Base-by-base conservation (phyloP, 2,329 filamentous ascomycete species). In the Beauveria australis region DNA sequence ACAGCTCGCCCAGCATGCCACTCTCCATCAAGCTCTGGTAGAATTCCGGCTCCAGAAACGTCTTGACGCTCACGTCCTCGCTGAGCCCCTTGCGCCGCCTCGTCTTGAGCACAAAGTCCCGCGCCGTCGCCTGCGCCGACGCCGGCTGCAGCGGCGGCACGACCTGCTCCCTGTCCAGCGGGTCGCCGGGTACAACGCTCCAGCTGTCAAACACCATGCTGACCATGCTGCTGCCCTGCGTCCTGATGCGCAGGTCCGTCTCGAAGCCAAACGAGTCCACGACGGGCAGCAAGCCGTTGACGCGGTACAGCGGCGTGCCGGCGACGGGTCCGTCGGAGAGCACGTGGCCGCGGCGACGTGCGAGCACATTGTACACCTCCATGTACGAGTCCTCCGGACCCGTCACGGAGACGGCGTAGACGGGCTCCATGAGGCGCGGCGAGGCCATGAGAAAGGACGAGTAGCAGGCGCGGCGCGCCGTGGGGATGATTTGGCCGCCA, bases 251-350 rank as follows among this genome's bases (percentile, higher is more conserved):
- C 61, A 99, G 81, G 77, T 99, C 94, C 16, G 94, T 97, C 79
- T 99, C 94, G 74, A 99, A 97, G 22, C 94, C 94, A 70, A 99
- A 99, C 33, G 88, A 92, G 78, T 99, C 94, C 71, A 99, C 96
- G 62, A 97, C 94, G 10, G 94, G 94, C 60, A 99, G 86, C 54
- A 97, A 80, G 3, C 94, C 94, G 68, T 88, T 89, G 58, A 97
- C 92, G 24, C 89, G 88, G 75, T 97, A 97, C 12, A 99, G 82
- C 5, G 93, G 94, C 10, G 94, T 97, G 26, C 94, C 94, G 0
- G 93, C 92, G 63, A 99, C 91, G 16, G 92, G 92, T 0, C 91
- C 91, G 71, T 99, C 94, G n/a, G 89, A 88, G 28, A 99, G 80
- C 30, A 99, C 93, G 74, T 99, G 94, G 1, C 94, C 94, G 67